These are phyloP conservation scores for Aphanocladium album DNA, from an alignment of 2,329 filamentous ascomycete species.

Conservation along the genomic window DNA sequence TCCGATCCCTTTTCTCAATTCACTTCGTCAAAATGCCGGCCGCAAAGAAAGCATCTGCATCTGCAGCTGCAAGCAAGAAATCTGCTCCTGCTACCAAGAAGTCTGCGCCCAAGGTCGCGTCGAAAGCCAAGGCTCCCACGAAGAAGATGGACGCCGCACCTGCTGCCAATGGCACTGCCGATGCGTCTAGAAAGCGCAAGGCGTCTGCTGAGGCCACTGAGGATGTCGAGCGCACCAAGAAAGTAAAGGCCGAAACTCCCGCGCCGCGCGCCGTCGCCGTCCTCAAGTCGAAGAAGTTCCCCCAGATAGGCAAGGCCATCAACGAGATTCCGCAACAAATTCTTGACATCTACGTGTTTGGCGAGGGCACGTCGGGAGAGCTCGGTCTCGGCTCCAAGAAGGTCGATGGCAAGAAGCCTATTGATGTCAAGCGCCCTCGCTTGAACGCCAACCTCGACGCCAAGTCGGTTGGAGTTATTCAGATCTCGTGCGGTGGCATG, in stretches of 20 bases:
- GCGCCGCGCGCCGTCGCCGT: constrained; percentile 10
- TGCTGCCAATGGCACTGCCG: constrained; percentile 7
- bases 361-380: constrained; percentile 75
- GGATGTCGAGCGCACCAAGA: constrained; percentile 22
- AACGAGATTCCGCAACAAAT: constrained; percentile 59
- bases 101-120: not conserved
- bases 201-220: constrained; percentile 15
- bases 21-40: constrained; percentile 1
- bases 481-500: constrained; percentile 77
- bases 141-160: constrained; percentile 14
- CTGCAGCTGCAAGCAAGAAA: not conserved
- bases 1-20: not conserved
- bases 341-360: constrained; percentile 75
- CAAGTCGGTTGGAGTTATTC: constrained; percentile 68
- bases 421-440: constrained; percentile 76
- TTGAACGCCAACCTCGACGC: constrained; percentile 63
- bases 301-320: constrained; percentile 59
- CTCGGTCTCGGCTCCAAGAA: constrained; percentile 68
- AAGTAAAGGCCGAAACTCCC: constrained; percentile 16
- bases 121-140: constrained; percentile 19
- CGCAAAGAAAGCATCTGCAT: not conserved
- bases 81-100: not conserved
- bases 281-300: constrained; percentile 26
- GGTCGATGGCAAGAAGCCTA: constrained; percentile 56
- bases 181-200: constrained; percentile 25